Percentiles rank a stretch among this genome's conserved stretches.
Conservation (phyloP, 78 protist species). For the Dictyostelium firmibasis region DNA sequence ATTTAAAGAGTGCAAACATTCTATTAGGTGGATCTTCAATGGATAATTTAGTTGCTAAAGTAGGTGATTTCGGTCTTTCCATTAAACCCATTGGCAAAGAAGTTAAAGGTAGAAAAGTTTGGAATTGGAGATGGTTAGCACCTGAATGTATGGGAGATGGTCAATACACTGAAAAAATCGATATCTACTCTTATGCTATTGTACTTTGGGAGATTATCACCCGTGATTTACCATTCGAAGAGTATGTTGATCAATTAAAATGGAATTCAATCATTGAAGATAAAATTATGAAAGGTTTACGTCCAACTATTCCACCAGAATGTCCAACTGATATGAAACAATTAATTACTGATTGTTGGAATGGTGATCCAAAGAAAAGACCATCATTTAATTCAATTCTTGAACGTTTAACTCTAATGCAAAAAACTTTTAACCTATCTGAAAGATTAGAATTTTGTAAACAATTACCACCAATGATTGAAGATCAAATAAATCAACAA, state of each 20-base stretch:
- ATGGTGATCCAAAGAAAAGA: constrained; percentile 61
- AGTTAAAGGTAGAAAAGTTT: constrained; percentile 66
- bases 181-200: constrained; percentile 69
- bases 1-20: constrained; percentile 78
- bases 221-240: constrained; percentile 69
- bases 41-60: constrained; percentile 52
- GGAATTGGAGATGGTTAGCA: constrained; percentile 80
- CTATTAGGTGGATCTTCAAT: constrained; percentile 16
- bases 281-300: constrained; percentile 25
- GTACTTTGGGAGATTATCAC: constrained; percentile 76
- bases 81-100: constrained; percentile 63
- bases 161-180: constrained; percentile 78
- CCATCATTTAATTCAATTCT: constrained; percentile 63
- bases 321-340: constrained; percentile 4
- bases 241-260: constrained; percentile 41
- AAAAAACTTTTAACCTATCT: background rate
- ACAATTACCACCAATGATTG: constrained; percentile 1
- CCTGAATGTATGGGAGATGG: constrained; percentile 62
- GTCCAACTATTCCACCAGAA: constrained; percentile 66
- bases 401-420: constrained; percentile 23
- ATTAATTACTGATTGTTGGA: constrained; percentile 73
- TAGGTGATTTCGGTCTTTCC: constrained; percentile 76
- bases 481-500: background rate
- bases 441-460: background rate
- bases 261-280: constrained; percentile 75